Percentiles rank a stretch among this genome's conserved stretches.
Conservation (phyloP, 2,329 filamentous ascomycete species). For the Beauveria asiatica region DNA sequence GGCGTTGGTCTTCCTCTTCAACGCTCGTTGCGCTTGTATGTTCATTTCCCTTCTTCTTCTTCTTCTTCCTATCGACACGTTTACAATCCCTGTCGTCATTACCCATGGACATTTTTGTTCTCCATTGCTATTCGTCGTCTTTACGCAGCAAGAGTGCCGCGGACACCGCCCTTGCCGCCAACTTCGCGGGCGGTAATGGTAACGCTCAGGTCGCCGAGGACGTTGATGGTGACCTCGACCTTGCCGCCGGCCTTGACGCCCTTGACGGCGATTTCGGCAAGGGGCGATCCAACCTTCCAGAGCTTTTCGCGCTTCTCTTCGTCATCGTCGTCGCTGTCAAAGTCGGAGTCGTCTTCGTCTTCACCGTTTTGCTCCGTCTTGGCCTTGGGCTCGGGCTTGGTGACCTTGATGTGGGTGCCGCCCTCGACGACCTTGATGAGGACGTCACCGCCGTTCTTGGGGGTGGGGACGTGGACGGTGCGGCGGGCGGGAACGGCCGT, state of each 20-base stretch:
- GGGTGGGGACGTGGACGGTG: constrained; percentile 67
- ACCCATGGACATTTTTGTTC: not conserved
- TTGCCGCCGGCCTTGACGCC: constrained; percentile 81
- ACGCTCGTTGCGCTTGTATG: no score
- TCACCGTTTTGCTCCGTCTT: constrained; percentile 62
- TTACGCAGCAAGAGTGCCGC: constrained; percentile 43
- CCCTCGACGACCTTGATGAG: constrained; percentile 85
- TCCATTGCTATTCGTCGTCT: not conserved
- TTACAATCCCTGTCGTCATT: not conserved
- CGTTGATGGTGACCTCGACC: constrained; percentile 89
- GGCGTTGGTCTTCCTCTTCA: no score
- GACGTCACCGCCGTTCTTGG: constrained; percentile 77
- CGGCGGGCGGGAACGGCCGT: constrained; percentile 85
- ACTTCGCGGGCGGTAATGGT: constrained; percentile 78
- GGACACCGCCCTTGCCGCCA: constrained; percentile 75
- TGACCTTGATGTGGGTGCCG: constrained; percentile 83
- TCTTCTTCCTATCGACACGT: not conserved
- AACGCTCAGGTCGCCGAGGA: constrained; percentile 69
- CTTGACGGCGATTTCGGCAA: constrained; percentile 80
- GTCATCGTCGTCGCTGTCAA: constrained; percentile 58
- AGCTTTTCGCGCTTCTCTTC: constrained; percentile 85
- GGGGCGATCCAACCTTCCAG: constrained; percentile 75
- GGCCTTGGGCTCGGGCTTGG: constrained; percentile 72
- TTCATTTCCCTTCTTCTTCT: not conserved
- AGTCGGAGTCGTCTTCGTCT: constrained; percentile 49